Evolutionary conservation across 176 grass and related monocot genomes (phyloP), one percentile per base, ranked within the genome.

Genomic region (Hsuehochloa calcarea): DNA sequence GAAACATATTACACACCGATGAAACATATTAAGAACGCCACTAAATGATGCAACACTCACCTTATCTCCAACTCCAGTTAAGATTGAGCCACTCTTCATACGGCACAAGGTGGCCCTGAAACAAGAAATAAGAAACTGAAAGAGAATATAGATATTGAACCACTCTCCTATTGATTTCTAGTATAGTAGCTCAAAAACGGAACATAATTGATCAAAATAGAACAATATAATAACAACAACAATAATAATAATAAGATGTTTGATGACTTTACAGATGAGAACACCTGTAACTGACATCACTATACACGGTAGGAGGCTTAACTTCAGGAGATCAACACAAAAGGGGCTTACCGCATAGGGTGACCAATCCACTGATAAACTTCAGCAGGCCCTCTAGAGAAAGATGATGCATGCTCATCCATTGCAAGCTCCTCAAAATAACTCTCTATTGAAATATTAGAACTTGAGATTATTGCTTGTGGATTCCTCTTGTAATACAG

Each of bases 41-140:
- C 20, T 25, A 54, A 26, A 72, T 45, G 71, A 77, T 71, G 72
- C 34, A 77, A 62, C 19, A 54, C 43, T n/a, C 54, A 97, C 95
- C 90, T 90, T 93, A 54, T 97, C 95, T 88, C 95, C 92, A 83
- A 81, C 85, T 86, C 92, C 95, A 74, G 92, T 91, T 82, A 97
- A 88, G 78, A 97, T 81, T 47, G 60, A 81, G 37, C 95, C 95
- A 40, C 95, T 88, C 70, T 93, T 97, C 90, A 97, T 97, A 54
- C 90, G 84, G 62, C 95, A 97, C 59, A 94, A 78, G 56, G 71
- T 88, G 51, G 89, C 88, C 83, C 95, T 97, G 83, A 34, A 77
- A 89, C 19, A 78, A 90, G 25, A 89, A 70, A 51, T 54, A 71
- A 16, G 15, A 80, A 54, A 61, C 4, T 26, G 37, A 81, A 68